Evolutionary conservation across 495 filamentous ascomycete species (phyloP), one percentile per base, ranked within the genome.

Genomic region (Jackrogersella minutella): DNA sequence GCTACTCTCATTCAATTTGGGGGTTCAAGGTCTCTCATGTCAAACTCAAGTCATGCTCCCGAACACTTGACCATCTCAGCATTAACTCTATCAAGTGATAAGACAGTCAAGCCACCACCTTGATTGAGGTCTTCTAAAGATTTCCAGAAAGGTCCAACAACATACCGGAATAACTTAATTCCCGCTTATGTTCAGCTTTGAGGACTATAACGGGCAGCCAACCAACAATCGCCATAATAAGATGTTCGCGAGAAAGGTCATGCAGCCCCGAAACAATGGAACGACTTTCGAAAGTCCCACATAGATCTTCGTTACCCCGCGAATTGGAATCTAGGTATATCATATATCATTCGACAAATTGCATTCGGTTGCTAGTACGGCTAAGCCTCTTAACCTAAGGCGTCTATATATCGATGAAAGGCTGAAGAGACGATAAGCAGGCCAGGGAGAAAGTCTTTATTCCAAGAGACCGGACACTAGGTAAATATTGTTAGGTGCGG

Each of bases 401-500:
- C 7, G 3, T 30, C 28, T 19, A 41, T 13, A 9, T 46, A 50
- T 55, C 19, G n/a, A 17, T n/a, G 30, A 21, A 33, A 41, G 36
- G 22, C 21, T 53, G 33, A 54, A 52, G 33, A 39, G 26, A 30
- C 19, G 43, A 65, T 53, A 51, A 30, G 37, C 30, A 49, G 26
- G 39, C 16, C 50, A 43, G 49, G 22, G 36, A 21, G 31, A 52
- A 5, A 6, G 13, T 43, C 52, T 64, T 44, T 49, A 34, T 67
- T 52, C 39, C 53, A 41, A 24, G 33, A 11, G n/a, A 17, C 31
- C 54, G 54, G 36, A 64, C 28, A 37, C 55, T 39, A n/a, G n/a
- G n/a, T n/a, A n/a, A n/a, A n/a, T n/a, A 56, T 63, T 31, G 13
- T 46, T 22, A 55, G 43, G 14, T 69, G 66, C 54, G 54, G 66